These are phyloP conservation scores for Solidago caesia DNA, from an alignment of 129 eudicot genomes.

Conservation along the genomic window DNA sequence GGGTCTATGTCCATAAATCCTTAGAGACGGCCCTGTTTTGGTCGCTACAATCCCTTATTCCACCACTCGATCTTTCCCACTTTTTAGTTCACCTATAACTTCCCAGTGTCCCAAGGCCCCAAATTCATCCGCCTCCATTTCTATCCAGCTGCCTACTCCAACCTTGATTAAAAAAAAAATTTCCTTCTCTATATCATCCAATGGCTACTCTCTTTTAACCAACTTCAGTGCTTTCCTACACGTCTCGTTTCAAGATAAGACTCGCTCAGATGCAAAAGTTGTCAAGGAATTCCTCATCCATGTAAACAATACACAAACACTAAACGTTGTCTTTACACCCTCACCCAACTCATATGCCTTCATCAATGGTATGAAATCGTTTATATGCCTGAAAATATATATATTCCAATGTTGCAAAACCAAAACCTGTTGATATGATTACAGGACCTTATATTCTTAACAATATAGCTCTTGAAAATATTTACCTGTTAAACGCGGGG, in stretches of 20 bases:
- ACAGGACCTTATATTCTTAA: constrained; percentile 15
- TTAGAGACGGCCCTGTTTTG: too few relatives aligned
- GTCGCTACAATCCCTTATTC: too few relatives aligned
- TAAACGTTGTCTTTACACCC: constrained; percentile 10
- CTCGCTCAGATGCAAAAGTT: background rate
- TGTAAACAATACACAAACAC: background rate
- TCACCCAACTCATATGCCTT: constrained; percentile 6
- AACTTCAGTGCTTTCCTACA: constrained; percentile 41
- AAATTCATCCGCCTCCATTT: too few relatives aligned
- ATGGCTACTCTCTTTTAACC: constrained; percentile 38
- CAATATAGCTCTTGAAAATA: constrained; percentile 24
- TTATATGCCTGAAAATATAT: constrained; percentile 12
- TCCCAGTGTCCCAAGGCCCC: too few relatives aligned
- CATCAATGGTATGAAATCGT: constrained; percentile 24
- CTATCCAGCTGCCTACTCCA: too few relatives aligned
- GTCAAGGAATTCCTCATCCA: constrained; percentile 10
- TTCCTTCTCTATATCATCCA: constrained; percentile 42
- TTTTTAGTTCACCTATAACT: too few relatives aligned
- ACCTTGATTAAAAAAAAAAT: background rate
- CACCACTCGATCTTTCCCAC: too few relatives aligned
- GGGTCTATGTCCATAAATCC: too few relatives aligned
- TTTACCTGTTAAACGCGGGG: constrained; percentile 55
- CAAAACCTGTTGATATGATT: background rate
- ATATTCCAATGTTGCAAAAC: background rate
- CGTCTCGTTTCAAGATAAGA: background rate